These are phyloP conservation scores for Entelexis sorbosivorans DNA, from an alignment of 1,139 yeast genomes.

Conservation along the genomic window DNA sequence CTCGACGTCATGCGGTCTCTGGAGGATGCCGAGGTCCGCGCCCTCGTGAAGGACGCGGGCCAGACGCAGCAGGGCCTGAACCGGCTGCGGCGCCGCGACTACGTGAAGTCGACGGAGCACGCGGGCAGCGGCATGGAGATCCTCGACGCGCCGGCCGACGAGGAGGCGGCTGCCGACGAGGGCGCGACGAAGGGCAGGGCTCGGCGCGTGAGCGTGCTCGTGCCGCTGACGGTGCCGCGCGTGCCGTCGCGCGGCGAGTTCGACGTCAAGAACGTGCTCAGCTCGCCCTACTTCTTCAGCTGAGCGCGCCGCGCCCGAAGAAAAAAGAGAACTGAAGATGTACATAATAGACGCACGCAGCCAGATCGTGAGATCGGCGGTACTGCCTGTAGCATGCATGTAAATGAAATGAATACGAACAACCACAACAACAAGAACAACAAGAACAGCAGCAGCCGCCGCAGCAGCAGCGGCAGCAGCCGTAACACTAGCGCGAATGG, in stretches of 20 bases:
- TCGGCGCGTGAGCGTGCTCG: conserved; percentile 33
- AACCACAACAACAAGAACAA: too few species aligned
- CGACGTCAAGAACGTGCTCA: conserved; percentile 60
- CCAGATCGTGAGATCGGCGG: background rate
- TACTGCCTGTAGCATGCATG: too few species aligned
- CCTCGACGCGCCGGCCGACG: conserved; percentile 19
- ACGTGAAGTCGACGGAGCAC: conserved; percentile 29
- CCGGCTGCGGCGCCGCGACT: background rate
- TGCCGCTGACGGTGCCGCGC: conserved; percentile 60
- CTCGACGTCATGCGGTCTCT: conserved; percentile 48
- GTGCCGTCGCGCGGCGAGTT: conserved; percentile 77
- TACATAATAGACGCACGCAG: background rate
- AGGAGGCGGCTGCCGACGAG: background rate
- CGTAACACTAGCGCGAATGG: too few species aligned
- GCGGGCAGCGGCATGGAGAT: conserved; percentile 28
- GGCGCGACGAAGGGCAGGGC: conserved; percentile 16
- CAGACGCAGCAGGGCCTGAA: conserved; percentile 7
- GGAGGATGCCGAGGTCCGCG: conserved; percentile 25
- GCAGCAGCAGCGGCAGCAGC: too few species aligned
- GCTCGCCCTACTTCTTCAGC: conserved; percentile 73
- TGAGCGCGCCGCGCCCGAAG: conserved; percentile 12
- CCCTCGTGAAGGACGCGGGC: conserved; percentile 17
- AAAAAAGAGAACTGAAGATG: too few species aligned
- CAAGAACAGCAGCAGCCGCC: too few species aligned
- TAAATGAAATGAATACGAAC: too few species aligned